phyloP scores from a whole-genome alignment of 441 rosid genomes.

The Isatis lusitanica region DNA sequence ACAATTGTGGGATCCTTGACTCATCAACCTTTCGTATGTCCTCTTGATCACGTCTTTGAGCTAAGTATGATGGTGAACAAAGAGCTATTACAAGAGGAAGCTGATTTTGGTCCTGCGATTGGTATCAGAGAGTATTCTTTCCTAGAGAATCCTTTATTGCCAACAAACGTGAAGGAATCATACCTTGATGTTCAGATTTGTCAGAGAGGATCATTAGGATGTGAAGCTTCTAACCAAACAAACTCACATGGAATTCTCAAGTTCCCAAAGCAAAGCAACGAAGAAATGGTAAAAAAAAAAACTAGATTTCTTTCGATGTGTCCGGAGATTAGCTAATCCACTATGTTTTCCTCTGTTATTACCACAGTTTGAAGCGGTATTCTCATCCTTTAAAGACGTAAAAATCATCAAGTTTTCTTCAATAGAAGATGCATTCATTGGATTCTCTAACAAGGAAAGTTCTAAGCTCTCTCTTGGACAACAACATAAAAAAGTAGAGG shows the following conservation, averaged over 20 bases:
- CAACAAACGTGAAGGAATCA: constrained; percentile 80
- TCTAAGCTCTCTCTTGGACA: too few species aligned
- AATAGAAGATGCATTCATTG: too few species aligned
- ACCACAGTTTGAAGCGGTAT: too few species aligned
- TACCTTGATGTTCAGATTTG: constrained; percentile 91
- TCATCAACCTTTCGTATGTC: constrained; percentile 90
- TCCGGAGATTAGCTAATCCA: too few species aligned
- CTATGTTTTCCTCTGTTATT: too few species aligned
- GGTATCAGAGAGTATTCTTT: constrained; percentile 83
- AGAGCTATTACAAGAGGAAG: constrained; percentile 57
- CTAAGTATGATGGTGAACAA: constrained; percentile 46
- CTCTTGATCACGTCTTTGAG: constrained; percentile 97
- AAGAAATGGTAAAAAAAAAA: too few species aligned
- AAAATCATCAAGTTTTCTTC: too few species aligned
- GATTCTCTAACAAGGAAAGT: too few species aligned
- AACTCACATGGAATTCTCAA: constrained; percentile 44
- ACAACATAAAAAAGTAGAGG: too few species aligned
- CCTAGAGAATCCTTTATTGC: constrained; percentile 70
- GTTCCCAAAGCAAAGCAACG: constrained; percentile 55
- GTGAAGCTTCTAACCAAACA: constrained; percentile 32
- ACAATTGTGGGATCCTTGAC: constrained; percentile 74
- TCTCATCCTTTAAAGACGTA: too few species aligned
- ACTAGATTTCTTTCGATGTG: too few species aligned
- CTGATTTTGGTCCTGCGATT: constrained; percentile 80
- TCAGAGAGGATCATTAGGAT: constrained; percentile 62